Evolutionary conservation across 805 yeast genomes (phyloP), one percentile per base, ranked within the genome.

Genomic region (Clavispora carvajalis): DNA sequence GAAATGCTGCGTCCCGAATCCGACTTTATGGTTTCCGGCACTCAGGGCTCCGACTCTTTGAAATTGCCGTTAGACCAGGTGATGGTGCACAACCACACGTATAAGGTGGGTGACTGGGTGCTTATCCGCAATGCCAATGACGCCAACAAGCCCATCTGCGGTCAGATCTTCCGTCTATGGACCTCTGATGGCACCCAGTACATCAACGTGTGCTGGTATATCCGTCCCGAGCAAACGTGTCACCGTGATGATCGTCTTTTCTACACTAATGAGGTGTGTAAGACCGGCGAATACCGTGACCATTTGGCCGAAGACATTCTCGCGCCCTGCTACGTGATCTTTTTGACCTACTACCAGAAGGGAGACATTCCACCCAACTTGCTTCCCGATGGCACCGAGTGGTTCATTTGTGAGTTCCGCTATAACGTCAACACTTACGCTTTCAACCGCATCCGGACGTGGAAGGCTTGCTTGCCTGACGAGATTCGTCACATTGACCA

Each of bases 391-490:
- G 91, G 87, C 39, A 84, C 87, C 4, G 91, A 93, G 5, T 76
- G 95, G 58, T 93, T 89, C 63, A 82, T 93, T 51, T 93, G 98
- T 67, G 99, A 93, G 63, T 86, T 79, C 60, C 80, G 99, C 55
- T 93, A 90, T 65, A 91, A 91, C 58, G 97, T 91, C 59, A 74
- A 78, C 40, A 95, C 87, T 54, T 86, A 87, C 60, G 82, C 82
- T 22, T 93, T 93, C 72, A 93, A 91, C 64, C 85, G 91, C 58
- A 93, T 93, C 54, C 77, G 98, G 57, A 91, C 99, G 2, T 93
- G 99, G 99, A 91, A 88, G 63, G 97, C 97, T 6, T 93, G 98
- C 69, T 73, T 93, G 50, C 99, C 99, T 0, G 98, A 93, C 62
- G 98, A 91, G 62, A 85, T 91, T 36, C 79, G 98, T 54, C 69